These are phyloP conservation scores for Filosporella fistucella DNA, from an alignment of 495 filamentous ascomycete species.

Conservation along the genomic window DNA sequence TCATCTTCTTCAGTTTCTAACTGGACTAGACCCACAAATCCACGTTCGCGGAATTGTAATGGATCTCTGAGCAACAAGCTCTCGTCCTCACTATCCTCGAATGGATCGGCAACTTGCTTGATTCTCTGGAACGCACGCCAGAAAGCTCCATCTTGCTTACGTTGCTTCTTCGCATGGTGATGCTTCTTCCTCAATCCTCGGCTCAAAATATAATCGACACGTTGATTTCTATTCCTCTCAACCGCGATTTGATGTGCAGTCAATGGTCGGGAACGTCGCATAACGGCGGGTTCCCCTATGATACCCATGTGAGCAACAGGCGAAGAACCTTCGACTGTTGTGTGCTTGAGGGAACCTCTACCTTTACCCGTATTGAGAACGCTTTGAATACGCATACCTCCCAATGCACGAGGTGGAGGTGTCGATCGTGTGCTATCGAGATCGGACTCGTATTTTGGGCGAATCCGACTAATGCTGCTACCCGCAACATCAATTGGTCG, in stretches of 20 bases:
- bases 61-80: constrained; percentile 32
- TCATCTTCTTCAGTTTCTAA: constrained; percentile 64
- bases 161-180: constrained; percentile 54
- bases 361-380: constrained; percentile 18
- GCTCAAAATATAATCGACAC: constrained; percentile 81
- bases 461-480: constrained; percentile 36
- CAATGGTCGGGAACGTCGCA: constrained; percentile 74
- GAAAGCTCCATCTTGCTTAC: constrained; percentile 56
- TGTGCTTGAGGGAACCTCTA: constrained; percentile 42
- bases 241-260: constrained; percentile 93
- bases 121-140: constrained; percentile 67
- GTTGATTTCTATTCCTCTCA: constrained; percentile 80
- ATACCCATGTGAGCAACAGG: constrained; percentile 32
- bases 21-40: constrained; percentile 65
- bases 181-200: constrained; percentile 63
- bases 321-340: constrained; percentile 46
- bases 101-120: constrained; percentile 61
- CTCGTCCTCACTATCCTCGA: constrained; percentile 79
- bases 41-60: constrained; percentile 43
- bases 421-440: constrained; percentile 54
- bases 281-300: constrained; percentile 15
- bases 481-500: constrained; percentile 44
- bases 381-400: constrained; percentile 35
- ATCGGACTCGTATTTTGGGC: constrained; percentile 54
- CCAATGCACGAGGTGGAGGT: constrained; percentile 46